These are phyloP conservation scores for Cryptococcus jaspeensis DNA, from an alignment of 1,284 basidiomycete genomes.

Conservation along the genomic window DNA sequence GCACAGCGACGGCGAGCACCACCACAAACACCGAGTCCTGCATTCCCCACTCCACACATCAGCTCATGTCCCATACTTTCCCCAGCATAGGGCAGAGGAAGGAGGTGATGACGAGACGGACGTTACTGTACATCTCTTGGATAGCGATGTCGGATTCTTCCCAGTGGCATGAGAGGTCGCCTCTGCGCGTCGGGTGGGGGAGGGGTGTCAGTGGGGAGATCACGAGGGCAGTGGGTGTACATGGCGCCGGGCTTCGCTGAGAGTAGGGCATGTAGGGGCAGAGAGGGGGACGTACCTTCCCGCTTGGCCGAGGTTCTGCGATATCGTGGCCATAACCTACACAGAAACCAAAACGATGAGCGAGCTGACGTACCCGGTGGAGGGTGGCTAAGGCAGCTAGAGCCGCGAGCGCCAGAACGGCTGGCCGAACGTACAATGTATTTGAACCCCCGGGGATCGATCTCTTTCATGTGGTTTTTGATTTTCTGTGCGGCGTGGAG, in stretches of 20 bases:
- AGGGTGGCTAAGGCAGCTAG: background rate
- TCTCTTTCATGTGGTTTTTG: constrained; percentile 44
- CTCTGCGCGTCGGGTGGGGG: constrained; percentile 20
- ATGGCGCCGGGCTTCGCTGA: background rate
- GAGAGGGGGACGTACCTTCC: constrained; percentile 28
- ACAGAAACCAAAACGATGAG: no score
- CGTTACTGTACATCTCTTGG: constrained; percentile 49
- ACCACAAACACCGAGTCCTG: no score
- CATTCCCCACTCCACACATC: no score
- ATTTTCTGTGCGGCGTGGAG: constrained; percentile 32
- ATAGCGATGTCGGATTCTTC: constrained; percentile 45
- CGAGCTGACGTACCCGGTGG: background rate
- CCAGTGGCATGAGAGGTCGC: constrained; percentile 51
- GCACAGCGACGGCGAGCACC: no score
- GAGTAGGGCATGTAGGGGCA: background rate
- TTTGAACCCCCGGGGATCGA: constrained; percentile 47
- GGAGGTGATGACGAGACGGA: constrained; percentile 17
- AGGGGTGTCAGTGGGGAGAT: background rate
- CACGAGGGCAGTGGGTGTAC: background rate
- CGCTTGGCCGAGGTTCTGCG: constrained; percentile 47
- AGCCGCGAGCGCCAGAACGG: no score
- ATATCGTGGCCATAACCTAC: constrained; percentile 39
- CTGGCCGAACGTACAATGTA: constrained; percentile 37
- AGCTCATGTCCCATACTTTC: no score
- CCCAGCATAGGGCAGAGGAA: background rate